Evolutionary conservation across 148 eudicot genomes (phyloP), one percentile per base, ranked within the genome.

Genomic region (Camellia sinensis): DNA sequence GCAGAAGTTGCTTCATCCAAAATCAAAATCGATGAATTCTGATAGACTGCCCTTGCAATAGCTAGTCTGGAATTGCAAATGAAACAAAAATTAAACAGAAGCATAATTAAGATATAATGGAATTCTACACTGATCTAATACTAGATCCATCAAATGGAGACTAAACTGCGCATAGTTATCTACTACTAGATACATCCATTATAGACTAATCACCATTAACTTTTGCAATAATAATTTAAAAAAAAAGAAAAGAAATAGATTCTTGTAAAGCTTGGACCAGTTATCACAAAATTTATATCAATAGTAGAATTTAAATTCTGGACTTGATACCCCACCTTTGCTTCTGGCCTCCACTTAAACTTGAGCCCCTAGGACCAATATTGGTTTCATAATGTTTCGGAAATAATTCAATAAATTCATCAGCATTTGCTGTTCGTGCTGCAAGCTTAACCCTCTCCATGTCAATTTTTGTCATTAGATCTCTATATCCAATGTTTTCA

Each of bases 1-100:
- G 99, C 94, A 78, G 99, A 96, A 76, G 99, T 96, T 82, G 99
- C 99, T 86, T 96, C 99, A 83, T 96, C 99, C 85, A 96, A 86
- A 73, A 96, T 80, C 80, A 96, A 84, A 79, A 96, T 91, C 22
- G 99, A 96, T 0, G 97, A 83, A 66, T 93, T 90, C 86, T 93
- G 99, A 86, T 96, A 93, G 41, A 96, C 86, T 54, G 95, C 98
- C 84, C 99, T 91, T 53, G 99, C 99, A 83, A 96, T 93, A 74
- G 99, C 97, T 76, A 96, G 82, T 86, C 99, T 96, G 94, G 71
- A 78, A 81, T 60, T 50, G 13, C 52, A 73, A 54, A 65, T 43
- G 53, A 64, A 45, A 75, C n/a, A 61, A 6, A 62, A 67, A 2
- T 17, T 56, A 12, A 21, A 67, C 3, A 56, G 40, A 37, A 45